These are phyloP conservation scores for Glycine tomentella DNA, from an alignment of 306 rosid species.

Conservation along the genomic window DNA sequence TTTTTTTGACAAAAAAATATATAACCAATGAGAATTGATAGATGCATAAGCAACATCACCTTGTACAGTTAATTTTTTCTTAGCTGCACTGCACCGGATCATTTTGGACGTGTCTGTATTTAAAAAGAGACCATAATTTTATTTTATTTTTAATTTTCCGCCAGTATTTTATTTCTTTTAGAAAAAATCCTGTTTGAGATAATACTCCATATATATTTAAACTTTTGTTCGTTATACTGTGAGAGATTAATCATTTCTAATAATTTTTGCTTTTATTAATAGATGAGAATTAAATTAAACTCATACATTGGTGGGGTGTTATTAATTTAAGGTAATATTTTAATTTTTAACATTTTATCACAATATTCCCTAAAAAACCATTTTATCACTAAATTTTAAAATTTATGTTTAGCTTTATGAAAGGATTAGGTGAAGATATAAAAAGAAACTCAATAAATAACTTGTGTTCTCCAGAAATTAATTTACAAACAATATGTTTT, in stretches of 20 bases:
- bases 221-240: too few species aligned
- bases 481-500: background rate
- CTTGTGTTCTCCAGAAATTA: background rate
- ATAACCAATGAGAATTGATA: background rate
- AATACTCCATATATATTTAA: too few species aligned
- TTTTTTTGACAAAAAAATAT: background rate
- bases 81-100: background rate
- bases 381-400: background rate
- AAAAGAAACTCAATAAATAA: background rate
- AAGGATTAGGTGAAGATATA: background rate
- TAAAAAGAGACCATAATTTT: too few species aligned
- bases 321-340: background rate
- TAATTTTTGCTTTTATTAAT: too few species aligned
- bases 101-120: background rate
- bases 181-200: too few species aligned
- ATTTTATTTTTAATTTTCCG: too few species aligned
- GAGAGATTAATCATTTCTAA: too few species aligned
- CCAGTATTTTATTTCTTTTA: too few species aligned
- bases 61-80: background rate
- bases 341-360: background rate
- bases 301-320: background rate
- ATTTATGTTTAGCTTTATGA: background rate
- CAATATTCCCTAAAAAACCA: too few species aligned
- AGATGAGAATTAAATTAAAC: background rate
- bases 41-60: background rate